A percentile compares a stretch with the other conserved stretches of the same genome.
phyloP scores from a whole-genome alignment of 768 basidiomycete genomes.

The Strobilomyces confusus region DNA sequence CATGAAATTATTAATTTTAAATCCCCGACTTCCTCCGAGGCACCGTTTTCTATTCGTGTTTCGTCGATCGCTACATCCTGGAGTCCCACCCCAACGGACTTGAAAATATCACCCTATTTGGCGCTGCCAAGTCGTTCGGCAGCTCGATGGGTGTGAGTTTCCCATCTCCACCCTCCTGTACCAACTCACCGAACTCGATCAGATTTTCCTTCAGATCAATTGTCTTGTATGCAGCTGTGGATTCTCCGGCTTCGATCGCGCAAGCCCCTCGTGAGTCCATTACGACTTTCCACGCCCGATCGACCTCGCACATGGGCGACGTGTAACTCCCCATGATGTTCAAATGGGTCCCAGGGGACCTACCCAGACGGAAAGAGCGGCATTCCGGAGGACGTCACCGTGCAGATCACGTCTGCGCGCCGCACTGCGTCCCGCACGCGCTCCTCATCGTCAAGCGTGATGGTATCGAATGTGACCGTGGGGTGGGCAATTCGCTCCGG shows the following conservation, averaged over 20 bases:
- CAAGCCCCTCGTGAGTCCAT: slow-evolving; percentile 78
- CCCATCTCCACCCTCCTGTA: slow-evolving; percentile 22
- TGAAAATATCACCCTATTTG: slow-evolving; percentile 70
- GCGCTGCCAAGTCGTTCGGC: slow-evolving; percentile 10
- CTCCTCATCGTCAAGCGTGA: slow-evolving; percentile 5
- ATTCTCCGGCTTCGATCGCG: slow-evolving; percentile 74
- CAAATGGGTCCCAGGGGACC: slow-evolving; percentile 63
- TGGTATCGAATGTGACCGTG: slow-evolving; percentile 10
- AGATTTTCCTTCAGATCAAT: slow-evolving; percentile 37
- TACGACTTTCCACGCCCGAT: slow-evolving; percentile 51
- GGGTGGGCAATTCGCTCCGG: slow-evolving; percentile 38
- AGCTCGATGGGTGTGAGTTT: slow-evolving; percentile 9
- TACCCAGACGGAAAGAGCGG: slow-evolving; percentile 70
- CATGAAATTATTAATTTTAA: no score
- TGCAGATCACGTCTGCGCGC: slow-evolving; percentile 51
- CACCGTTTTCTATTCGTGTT: no score
- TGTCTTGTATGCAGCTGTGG: slow-evolving; percentile 50
- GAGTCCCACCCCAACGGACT: slow-evolving; percentile 83
- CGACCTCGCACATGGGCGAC: slow-evolving; percentile 76
- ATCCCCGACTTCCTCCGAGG: no score
- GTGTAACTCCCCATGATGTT: slow-evolving; percentile 82
- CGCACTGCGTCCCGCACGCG: slow-evolving; percentile 13
- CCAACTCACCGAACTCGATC: slow-evolving; percentile 68
- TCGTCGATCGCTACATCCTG: slow-evolving; percentile 88
- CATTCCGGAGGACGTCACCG: slow-evolving; percentile 64